Percentiles rank a stretch among this genome's conserved stretches.
Evolutionary conservation across 495 filamentous ascomycete genomes (phyloP).

Genomic region (Cetradonia linearis): DNA sequence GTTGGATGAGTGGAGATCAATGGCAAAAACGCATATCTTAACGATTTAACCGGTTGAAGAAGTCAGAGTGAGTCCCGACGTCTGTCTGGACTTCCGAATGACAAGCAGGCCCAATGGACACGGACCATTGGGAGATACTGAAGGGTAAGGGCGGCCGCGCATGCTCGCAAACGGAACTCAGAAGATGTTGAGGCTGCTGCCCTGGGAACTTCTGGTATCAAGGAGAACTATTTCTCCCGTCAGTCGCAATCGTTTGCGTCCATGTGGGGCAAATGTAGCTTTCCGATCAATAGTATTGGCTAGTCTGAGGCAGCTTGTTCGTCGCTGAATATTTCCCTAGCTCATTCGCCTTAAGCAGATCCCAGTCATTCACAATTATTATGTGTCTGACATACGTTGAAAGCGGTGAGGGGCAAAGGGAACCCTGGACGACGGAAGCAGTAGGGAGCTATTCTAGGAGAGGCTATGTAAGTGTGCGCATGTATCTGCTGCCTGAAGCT

Average conservation of each 20-base stretch:
- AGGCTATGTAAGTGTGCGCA: not conserved
- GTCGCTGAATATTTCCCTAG: not conserved
- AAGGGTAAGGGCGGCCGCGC: not conserved
- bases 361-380: not conserved
- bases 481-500: not conserved
- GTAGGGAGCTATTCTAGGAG: not conserved
- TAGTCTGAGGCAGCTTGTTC: not conserved
- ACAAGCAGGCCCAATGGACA: not conserved
- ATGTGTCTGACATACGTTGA: not conserved
- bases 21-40: not conserved
- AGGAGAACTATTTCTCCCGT: not conserved
- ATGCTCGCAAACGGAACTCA: not conserved
- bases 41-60: not conserved
- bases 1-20: conserved; percentile 7
- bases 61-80: not conserved
- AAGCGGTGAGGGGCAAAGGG: not conserved
- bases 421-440: not conserved
- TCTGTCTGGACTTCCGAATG: not conserved
- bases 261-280: not conserved
- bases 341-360: not conserved
- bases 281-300: not conserved
- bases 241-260: not conserved
- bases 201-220: not conserved
- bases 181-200: not conserved
- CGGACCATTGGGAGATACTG: not conserved